Evolutionary conservation across 257 asterid species (phyloP).

Genomic region (Verbena officinalis): DNA sequence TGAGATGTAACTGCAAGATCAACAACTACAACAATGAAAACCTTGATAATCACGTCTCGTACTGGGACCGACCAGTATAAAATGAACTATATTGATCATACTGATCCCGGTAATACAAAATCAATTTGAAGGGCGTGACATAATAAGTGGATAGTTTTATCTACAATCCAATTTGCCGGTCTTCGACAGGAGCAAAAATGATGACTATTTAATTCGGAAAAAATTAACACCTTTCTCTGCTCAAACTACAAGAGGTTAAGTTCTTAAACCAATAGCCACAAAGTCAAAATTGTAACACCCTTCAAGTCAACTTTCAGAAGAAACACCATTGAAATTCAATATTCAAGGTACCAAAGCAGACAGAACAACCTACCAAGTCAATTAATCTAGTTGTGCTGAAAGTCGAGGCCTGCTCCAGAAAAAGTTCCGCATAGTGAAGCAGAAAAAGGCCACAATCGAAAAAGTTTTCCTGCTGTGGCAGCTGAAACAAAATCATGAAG

Average conservation of each 20-base stretch:
- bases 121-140: not conserved
- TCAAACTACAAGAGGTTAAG: conserved; percentile 14
- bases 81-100: conserved; percentile 1
- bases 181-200: not conserved
- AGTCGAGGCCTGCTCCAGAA: conserved; percentile 63
- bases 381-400: conserved; percentile 38
- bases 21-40: not conserved
- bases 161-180: not conserved
- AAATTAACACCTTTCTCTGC: not conserved
- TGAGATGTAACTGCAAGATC: not conserved
- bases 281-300: conserved; percentile 14
- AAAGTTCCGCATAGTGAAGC: conserved; percentile 84
- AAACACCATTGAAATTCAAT: conserved; percentile 8
- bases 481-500: conserved; percentile 50
- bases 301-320: conserved; percentile 1
- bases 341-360: conserved; percentile 10
- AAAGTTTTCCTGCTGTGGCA: conserved; percentile 88
- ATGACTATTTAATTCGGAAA: not conserved
- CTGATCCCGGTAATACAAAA: conserved; percentile 9
- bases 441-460: conserved; percentile 93
- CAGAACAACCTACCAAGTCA: conserved; percentile 58
- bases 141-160: not conserved
- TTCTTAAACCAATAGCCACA: conserved; percentile 5
- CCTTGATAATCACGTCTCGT: not conserved
- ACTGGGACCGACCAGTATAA: not conserved